Evolutionary conservation across 169 alveolate genomes (phyloP).

Genomic region (Plasmodium relictum): DNA sequence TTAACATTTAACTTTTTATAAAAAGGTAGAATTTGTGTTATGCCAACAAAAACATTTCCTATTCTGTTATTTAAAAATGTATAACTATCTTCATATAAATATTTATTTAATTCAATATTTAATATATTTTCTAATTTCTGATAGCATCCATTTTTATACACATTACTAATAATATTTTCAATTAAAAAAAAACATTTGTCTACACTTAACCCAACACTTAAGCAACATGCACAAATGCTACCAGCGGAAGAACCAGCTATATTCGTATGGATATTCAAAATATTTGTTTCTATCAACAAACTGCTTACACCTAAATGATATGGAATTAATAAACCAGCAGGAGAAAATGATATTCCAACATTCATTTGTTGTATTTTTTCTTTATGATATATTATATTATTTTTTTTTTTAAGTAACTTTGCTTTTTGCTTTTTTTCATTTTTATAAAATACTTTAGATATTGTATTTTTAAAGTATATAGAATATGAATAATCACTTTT

Average conservation of each 20-base stretch:
- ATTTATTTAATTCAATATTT: conserved; percentile 27
- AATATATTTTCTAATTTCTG: conserved; percentile 77
- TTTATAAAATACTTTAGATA: conserved; percentile 32
- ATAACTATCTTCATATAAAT: conserved; percentile 72
- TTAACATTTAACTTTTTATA: conserved; percentile 68
- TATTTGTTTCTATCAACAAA: conserved; percentile 80
- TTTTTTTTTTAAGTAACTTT: conserved; percentile 2
- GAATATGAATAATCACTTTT: conserved; percentile 21
- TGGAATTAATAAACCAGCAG: conserved; percentile 84
- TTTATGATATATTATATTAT: background rate
- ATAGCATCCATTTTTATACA: conserved; percentile 53
- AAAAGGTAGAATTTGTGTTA: conserved; percentile 47
- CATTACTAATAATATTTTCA: conserved; percentile 78
- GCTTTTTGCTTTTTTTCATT: background rate
- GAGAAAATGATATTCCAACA: conserved; percentile 83
- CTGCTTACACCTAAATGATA: conserved; percentile 83
- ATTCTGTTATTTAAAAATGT: conserved; percentile 76
- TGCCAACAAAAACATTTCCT: conserved; percentile 78
- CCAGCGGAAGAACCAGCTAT: conserved; percentile 87
- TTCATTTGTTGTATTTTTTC: conserved; percentile 39
- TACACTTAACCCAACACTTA: conserved; percentile 63
- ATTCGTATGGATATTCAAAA: conserved; percentile 79
- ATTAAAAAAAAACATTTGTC: conserved; percentile 61
- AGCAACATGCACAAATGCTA: conserved; percentile 77
- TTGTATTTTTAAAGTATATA: conserved; percentile 12